Base-by-base conservation (phyloP, 2,329 filamentous ascomycete species). In the Onygena corvina region DNA sequence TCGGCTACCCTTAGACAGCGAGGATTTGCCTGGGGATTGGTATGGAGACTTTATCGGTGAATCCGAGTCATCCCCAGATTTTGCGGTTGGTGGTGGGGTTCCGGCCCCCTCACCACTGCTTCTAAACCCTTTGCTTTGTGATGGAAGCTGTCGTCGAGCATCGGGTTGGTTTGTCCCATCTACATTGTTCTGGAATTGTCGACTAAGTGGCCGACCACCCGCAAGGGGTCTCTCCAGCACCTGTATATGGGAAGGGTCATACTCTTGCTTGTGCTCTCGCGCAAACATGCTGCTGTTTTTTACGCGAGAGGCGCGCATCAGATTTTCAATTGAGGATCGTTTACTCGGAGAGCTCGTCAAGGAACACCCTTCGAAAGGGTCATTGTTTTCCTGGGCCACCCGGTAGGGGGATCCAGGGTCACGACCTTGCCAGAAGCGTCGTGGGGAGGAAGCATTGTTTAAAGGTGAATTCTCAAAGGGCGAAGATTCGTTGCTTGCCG, bases 251-350 rank as follows among this genome's bases (percentile, higher is more conserved):
- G 83, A 77, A 23, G 89, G 87, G 65, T 95, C 87, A 72, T 95
- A 95, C 71, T 93, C 85, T 65, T 88, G 80, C 69, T 89, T 89
- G 63, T 88, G 84, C 69, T 95, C 89, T 49, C 89, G 83, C 35
- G 87, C 88, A 64, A 94, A 86, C 75, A 96, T 95, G 70, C 83
- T 94, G 76, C 90, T 95, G 72, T 94, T 96, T 76, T 90, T 94
- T 60, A 98, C 92, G 53, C 92, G 84, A 49, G 90, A 94, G 27
- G 88, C 89, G 64, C 83, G 86, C 71, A 95, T 93, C 52, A 98
- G 76, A 61, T 89, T 89, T 75, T 98, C 92, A 57, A 98, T 89
- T 14, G 90, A 96, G 40, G 86, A 86, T 62, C 90, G 83, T 61
- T 86, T 84, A 51, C 80, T 82, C 18, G 86, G 81, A 40, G 48